Evolutionary conservation across 1,284 basidiomycete species (phyloP), one percentile per base, ranked within the genome.

Genomic region (Dichomitus squalens): DNA sequence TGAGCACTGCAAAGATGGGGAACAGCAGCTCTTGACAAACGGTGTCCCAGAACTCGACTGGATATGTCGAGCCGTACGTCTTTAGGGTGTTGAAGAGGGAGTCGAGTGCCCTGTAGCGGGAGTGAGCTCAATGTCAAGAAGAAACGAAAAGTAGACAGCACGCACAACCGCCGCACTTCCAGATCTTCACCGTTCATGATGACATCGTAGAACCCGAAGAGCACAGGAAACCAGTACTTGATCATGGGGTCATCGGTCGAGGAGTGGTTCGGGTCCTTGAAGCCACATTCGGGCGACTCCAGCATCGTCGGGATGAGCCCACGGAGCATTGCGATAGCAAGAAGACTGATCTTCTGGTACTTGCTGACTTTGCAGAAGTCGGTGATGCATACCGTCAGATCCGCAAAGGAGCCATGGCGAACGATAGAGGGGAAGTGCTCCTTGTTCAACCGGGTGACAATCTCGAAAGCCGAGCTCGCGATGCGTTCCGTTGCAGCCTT

Each of bases 161-260:
- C 93, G 77, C 71, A 96, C 95, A 95, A 74, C 71, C 95, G 85
- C 61, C 98, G 87, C 57, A 99, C 96, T 83, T 99, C 97, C 38
- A 99, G 79, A 71, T 99, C 97, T 74, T 99, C 98, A 14, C 95
- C 97, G 60, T 98, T 99, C 97, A 99, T 99, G 72, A 99, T 96
- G 60, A 99, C 96, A 73, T 99, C 97, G 76, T 97, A 98, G 78
- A 98, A 98, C 21, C 92, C 90, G 71, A 99, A 97, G 18, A 99
- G 79, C 4, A 96, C 88, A 0, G 97, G 97, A 78, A 94, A 96
- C 97, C 97, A 99, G 75, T 90, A 98, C 68, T 88, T 90, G 74
- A 96, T 88, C 90, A 95, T 95, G 8, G 85, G 84, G 67, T 95
- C 93, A 64, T 93, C 90, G 55, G 76, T 76, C 14, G 61, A 12